Conservation (phyloP, 768 basidiomycete genomes). For the Cyclocybe aegerita region DNA sequence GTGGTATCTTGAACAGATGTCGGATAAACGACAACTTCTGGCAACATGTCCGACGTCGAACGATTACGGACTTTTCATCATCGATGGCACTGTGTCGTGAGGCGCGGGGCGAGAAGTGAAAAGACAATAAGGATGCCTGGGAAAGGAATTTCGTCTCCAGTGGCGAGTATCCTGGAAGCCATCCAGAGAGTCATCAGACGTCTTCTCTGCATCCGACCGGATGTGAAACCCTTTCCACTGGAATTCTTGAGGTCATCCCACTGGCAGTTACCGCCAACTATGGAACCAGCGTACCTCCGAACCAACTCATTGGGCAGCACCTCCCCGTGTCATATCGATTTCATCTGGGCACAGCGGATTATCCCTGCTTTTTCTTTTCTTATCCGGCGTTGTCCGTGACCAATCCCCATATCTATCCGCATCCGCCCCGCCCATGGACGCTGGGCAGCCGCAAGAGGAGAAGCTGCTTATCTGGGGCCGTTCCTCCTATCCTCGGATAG, state of each 20-base stretch:
- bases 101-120: constrained; percentile 6
- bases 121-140: constrained; percentile 34
- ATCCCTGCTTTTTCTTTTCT: constrained; percentile 17
- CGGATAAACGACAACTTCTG: no score
- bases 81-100: no score
- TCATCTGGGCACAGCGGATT: constrained; percentile 6
- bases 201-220: no score
- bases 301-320: no score
- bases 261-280: no score
- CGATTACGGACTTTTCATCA: no score
- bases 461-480: constrained; percentile 13
- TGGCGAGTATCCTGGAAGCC: not conserved
- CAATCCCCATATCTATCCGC: no score
- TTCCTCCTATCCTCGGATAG: constrained; percentile 11
- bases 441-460: not conserved
- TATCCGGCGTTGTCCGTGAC: constrained; percentile 11
- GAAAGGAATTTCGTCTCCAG: constrained; percentile 20
- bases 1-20: not conserved
- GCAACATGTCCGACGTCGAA: constrained; percentile 34
- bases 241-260: no score
- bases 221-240: no score
- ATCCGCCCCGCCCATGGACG: no score
- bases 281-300: no score
- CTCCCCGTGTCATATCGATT: no score
- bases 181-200: not conserved